Evolutionary conservation across 2,329 filamentous ascomycete genomes (phyloP).

Genomic region (Camptophora hylomeconis): DNA sequence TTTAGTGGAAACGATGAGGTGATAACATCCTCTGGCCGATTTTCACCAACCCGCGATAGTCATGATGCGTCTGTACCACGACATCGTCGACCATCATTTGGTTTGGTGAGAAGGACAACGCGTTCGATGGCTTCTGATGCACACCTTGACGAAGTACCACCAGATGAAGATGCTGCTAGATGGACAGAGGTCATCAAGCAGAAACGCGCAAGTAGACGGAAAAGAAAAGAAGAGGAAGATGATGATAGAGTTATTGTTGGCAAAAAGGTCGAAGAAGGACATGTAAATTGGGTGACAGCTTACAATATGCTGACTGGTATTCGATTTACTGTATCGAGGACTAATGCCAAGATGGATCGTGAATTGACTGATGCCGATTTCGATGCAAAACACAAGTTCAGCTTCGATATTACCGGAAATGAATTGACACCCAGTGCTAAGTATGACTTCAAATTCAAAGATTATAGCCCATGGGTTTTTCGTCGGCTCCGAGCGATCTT

Average conservation of each 20-base stretch:
- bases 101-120: conserved; percentile 65
- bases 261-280: conserved; percentile 93
- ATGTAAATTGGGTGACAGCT: conserved; percentile 93
- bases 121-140: conserved; percentile 75
- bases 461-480: conserved; percentile 99
- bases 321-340: conserved; percentile 87
- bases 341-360: conserved; percentile 91
- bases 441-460: conserved; percentile 99
- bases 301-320: conserved; percentile 99
- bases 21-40: conserved; percentile 61
- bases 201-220: conserved; percentile 77
- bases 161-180: conserved; percentile 78
- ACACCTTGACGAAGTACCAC: conserved; percentile 67
- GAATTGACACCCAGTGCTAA: conserved; percentile 95
- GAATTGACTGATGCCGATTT: conserved; percentile 86
- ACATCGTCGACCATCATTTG: conserved; percentile 68
- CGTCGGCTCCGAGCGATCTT: conserved; percentile 79
- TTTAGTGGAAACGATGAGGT: conserved; percentile 40
- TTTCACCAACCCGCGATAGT: conserved; percentile 52
- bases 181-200: conserved; percentile 91
- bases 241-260: conserved; percentile 82
- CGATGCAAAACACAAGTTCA: conserved; percentile 89
- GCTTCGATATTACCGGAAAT: conserved; percentile 95
- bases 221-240: conserved; percentile 76
- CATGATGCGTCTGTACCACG: conserved; percentile 26